Evolutionary conservation across 441 rosid species (phyloP), one percentile per base, ranked within the genome.

Genomic region (Omphalea diandra): DNA sequence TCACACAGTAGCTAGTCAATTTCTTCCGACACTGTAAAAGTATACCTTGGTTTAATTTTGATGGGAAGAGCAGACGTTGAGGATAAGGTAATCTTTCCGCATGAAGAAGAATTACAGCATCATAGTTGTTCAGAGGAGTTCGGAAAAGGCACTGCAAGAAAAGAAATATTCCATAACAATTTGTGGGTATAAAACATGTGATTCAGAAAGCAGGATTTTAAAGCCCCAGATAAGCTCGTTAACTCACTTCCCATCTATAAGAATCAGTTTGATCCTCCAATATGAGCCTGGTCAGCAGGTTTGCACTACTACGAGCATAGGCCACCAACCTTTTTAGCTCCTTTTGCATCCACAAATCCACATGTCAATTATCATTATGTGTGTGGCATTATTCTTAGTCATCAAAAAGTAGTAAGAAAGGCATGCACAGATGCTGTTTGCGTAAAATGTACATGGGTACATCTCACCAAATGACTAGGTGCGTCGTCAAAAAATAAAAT

Each of bases 291-390:
- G 84, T 84, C 84, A 92, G 79, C 71, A 94, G 74, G 83, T 83
- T 84, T 36, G 93, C 90, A 44, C 96, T 88, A 85, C 99, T 94
- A 73, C 96, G 80, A 69, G 98, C 96, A 85, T 90, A 92, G 74
- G 99, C 97, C 62, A 68, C 89, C 85, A 92, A 75, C 79, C 98
- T 88, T 73, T 81, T 87, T 11, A 86, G 93, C 73, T 92, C 99
- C 98, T 94, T 78, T 76, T 70, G 22, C 65, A 75, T 76, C 60
- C 69, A 69, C 8, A 69, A 77, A 68, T 2, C 50, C 63, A 77
- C 44, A 40, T 41, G 63, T 75, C 62, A 80, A 55, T 8, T 68
- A 58, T 26, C 72, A 72, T 52, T 29, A 59, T 32, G 38, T 33
- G 26, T 7, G 31, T n/a, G 50, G 33, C 14, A 60, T 22, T n/a